Percentiles rank a stretch among this genome's conserved stretches.
Evolutionary conservation across 805 yeast species (phyloP).

Genomic region (Wickerhamiella occidentalis): DNA sequence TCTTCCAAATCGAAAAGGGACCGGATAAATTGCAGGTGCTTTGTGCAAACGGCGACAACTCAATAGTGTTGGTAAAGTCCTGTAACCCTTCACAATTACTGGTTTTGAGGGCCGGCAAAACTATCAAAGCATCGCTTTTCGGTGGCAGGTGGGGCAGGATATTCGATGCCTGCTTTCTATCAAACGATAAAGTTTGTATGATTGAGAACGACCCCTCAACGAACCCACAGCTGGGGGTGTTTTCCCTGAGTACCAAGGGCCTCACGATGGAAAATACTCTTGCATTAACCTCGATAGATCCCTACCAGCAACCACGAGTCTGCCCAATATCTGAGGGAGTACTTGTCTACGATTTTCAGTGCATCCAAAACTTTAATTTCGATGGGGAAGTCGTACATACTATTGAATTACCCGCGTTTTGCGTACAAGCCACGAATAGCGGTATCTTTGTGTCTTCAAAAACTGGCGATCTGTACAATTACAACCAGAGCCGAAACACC

Average conservation of each 20-base stretch:
- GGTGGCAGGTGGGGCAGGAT: constrained; percentile 8
- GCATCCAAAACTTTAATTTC: background rate
- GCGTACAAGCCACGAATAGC: background rate
- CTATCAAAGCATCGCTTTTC: background rate
- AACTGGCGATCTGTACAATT: background rate
- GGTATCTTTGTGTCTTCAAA: background rate
- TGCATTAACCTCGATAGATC: background rate
- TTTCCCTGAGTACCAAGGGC: background rate
- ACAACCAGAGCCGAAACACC: background rate
- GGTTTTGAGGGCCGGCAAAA: background rate
- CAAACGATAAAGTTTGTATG: background rate
- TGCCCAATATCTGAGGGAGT: background rate
- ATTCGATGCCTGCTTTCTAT: constrained; percentile 5
- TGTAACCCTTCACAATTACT: constrained; percentile 1
- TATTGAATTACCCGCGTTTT: background rate
- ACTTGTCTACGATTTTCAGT: background rate
- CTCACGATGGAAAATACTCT: background rate
- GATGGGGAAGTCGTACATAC: background rate
- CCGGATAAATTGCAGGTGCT: background rate
- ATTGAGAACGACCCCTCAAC: constrained; percentile 1
- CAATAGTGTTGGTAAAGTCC: background rate
- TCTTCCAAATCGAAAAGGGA: background rate
- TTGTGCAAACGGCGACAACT: background rate
- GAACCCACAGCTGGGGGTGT: constrained; percentile 1
- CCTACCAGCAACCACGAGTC: background rate